phyloP scores from a whole-genome alignment of 768 basidiomycete species.

The Tephrocybe sp. region DNA sequence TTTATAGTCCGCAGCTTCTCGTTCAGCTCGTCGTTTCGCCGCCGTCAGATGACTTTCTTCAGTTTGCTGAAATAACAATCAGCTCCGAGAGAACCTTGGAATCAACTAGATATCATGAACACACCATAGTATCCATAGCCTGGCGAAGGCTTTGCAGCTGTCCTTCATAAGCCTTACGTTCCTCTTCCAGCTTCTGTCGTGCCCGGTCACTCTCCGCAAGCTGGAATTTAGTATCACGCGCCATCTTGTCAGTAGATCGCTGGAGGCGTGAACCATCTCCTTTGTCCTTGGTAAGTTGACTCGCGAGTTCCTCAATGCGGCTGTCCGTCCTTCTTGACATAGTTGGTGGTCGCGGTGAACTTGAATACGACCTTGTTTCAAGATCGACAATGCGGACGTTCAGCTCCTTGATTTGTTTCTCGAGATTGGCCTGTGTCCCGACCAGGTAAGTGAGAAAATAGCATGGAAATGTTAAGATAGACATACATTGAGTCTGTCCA shows the following conservation, averaged over 20 bases:
- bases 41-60: constrained; percentile 64
- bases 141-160: constrained; percentile 58
- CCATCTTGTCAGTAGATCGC: constrained; percentile 30
- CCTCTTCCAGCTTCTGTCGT: constrained; percentile 61
- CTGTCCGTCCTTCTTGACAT: constrained; percentile 61
- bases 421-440: constrained; percentile 61
- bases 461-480: background rate
- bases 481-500: constrained; percentile 74
- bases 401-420: constrained; percentile 83
- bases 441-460: constrained; percentile 8
- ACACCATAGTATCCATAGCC: constrained; percentile 60
- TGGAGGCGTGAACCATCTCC: constrained; percentile 42
- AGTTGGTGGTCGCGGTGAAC: constrained; percentile 54
- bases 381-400: constrained; percentile 81
- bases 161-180: constrained; percentile 54
- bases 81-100: background rate
- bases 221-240: constrained; percentile 53
- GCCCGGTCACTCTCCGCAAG: constrained; percentile 62
- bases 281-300: constrained; percentile 52
- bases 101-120: constrained; percentile 21
- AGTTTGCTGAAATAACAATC: constrained; percentile 50
- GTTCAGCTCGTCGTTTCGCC: constrained; percentile 71
- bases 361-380: constrained; percentile 73
- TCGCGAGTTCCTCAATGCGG: constrained; percentile 71
- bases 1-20: constrained; percentile 72